Evolutionary conservation across 371 early-diverging fungal species (phyloP), one percentile per base, ranked within the genome.

Genomic region (Rhizomucor miehei): DNA sequence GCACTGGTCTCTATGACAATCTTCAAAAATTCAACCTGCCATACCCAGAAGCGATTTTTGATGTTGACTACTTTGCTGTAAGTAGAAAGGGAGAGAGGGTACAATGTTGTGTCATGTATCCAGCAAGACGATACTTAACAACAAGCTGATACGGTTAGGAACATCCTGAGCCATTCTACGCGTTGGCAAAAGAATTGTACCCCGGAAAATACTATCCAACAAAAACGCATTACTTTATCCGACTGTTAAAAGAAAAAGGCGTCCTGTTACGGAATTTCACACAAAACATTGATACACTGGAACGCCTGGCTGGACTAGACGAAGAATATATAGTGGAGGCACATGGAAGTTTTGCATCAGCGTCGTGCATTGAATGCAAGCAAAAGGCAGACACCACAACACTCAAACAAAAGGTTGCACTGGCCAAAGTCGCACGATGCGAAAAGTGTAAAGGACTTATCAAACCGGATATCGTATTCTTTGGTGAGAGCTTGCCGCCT

Each of bases 261-360:
- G 35, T 92, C 19, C 64, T 98, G 21, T 67, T 89, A 35, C 77
- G 94, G 43, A 89, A 90, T 50, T 96, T 90, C 70, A 95, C 98
- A 10, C 97, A 97, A 66, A 98, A 98, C 60, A 95, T 97, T 51
- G 98, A 97, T 75, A 92, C 90, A 39, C 73, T 96, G n/a, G 98
- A 96, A 69, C 81, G 92, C 19, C 65, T 87, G 8, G 87, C 95
- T 3, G 96, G 95, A 2, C 58, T 97, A 3, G 71, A 75, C 11
- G 81, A 80, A 11, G 83, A 87, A 0, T 62, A 68, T 16, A 62
- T 98, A 11, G 89, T 98, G 14, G 96, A 97, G 60, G 95, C 98
- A 0, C 98, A 98, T 69, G 98, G 98, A 1, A 88, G 92, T 40
- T 97, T 97, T 71, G 84, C 87, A 13, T 71, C 81, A 0, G 89